These are phyloP conservation scores for Saccharomycopsis sp. DNA, from an alignment of 805 yeast species.

Conservation along the genomic window DNA sequence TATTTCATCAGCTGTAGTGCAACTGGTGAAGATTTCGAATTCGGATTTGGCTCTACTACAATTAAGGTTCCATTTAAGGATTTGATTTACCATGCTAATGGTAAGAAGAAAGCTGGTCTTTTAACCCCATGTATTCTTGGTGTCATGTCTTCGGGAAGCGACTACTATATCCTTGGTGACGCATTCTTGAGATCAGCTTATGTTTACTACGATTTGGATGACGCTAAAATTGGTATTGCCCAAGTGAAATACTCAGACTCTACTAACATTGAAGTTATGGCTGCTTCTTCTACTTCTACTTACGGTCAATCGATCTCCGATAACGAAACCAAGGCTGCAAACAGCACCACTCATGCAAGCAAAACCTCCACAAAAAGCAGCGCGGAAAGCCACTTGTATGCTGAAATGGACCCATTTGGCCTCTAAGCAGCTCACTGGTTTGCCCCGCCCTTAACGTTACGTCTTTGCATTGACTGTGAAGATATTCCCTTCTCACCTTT, in stretches of 20 bases:
- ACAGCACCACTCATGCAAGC: background rate
- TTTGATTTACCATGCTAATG: slow-evolving; percentile 25
- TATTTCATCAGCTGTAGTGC: slow-evolving; percentile 13
- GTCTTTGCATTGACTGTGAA: background rate
- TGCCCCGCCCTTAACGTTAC: background rate
- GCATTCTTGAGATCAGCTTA: slow-evolving; percentile 47
- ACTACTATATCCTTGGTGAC: slow-evolving; percentile 44
- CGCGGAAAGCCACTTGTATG: background rate
- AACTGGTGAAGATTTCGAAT: slow-evolving; percentile 21
- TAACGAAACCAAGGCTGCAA: background rate
- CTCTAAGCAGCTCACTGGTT: background rate
- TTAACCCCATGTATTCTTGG: slow-evolving; percentile 40
- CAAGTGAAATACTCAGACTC: slow-evolving; percentile 35
- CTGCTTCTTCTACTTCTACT: background rate
- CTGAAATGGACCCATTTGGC: background rate
- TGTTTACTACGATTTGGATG: slow-evolving; percentile 48
- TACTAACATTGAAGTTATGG: slow-evolving; percentile 34
- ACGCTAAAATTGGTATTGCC: slow-evolving; percentile 38
- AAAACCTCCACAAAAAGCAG: background rate
- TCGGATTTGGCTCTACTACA: slow-evolving; percentile 31
- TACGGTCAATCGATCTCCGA: background rate
- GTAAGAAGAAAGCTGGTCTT: slow-evolving; percentile 11
- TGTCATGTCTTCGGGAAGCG: slow-evolving; percentile 31
- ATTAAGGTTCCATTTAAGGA: slow-evolving; percentile 44
- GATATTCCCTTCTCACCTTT: background rate